A percentile compares a stretch with the other conserved stretches of the same genome.
These are phyloP conservation scores for Salix exigua DNA, from an alignment of 345 rosid species.

Conservation along the genomic window DNA sequence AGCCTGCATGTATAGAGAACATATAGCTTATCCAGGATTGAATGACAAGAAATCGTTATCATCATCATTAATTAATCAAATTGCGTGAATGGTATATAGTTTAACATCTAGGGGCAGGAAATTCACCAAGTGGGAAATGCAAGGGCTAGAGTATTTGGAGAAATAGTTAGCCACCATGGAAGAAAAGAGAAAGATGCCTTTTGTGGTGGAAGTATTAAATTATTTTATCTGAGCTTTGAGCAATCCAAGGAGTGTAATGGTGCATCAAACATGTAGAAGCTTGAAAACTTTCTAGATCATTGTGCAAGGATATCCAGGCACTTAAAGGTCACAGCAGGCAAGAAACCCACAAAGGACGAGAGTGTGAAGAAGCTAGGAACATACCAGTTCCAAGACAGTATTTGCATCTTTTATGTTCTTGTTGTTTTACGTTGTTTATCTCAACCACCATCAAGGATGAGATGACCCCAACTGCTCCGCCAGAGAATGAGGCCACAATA, in stretches of 20 bases:
- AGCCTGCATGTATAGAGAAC: slow-evolving; percentile 47
- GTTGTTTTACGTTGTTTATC: slow-evolving; percentile 91
- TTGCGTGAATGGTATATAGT: background rate
- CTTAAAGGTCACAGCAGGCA: too few relatives aligned
- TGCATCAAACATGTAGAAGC: too few relatives aligned
- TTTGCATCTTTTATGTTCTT: slow-evolving; percentile 95
- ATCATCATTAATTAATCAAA: background rate
- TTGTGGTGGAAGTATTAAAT: too few relatives aligned
- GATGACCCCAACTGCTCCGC: slow-evolving; percentile 97
- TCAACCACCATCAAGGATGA: slow-evolving; percentile 97
- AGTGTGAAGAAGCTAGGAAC: background rate
- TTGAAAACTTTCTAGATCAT: too few relatives aligned
- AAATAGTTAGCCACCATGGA: background rate
- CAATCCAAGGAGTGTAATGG: too few relatives aligned
- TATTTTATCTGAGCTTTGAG: too few relatives aligned
- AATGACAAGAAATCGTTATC: background rate
- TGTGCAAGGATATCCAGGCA: too few relatives aligned
- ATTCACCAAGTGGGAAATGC: background rate
- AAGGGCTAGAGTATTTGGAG: background rate
- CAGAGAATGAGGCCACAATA: slow-evolving; percentile 95
- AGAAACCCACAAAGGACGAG: background rate
- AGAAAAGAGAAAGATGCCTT: too few relatives aligned
- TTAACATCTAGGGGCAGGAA: background rate
- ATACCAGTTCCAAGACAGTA: slow-evolving; percentile 97
- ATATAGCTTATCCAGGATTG: background rate